Percentiles rank a stretch among this genome's conserved stretches.
These are phyloP conservation scores for Sclerotinia borealis DNA, from an alignment of 2,329 filamentous ascomycete species.

Conservation along the genomic window DNA sequence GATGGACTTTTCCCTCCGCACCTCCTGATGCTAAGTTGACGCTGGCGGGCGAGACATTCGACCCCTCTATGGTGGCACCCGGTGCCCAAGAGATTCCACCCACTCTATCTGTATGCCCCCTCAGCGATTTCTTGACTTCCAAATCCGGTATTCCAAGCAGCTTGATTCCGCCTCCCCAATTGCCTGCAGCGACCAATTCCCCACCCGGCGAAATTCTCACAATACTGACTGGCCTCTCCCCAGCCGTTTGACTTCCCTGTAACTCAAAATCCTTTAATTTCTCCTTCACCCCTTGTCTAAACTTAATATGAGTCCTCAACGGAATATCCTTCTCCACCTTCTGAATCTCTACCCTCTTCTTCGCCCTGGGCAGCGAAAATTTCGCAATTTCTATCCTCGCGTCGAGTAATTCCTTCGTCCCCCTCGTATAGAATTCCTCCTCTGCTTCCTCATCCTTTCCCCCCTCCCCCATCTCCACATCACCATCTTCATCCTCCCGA, in stretches of 20 bases:
- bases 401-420: conserved; percentile 65
- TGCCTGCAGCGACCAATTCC: conserved; percentile 78
- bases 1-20: conserved; percentile 77
- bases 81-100: conserved; percentile 90
- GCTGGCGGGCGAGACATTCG: conserved; percentile 62
- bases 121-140: conserved; percentile 66
- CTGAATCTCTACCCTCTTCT: conserved; percentile 69
- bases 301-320: conserved; percentile 83
- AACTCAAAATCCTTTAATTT: conserved; percentile 77
- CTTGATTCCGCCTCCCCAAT: conserved; percentile 87
- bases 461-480: conserved; percentile 50
- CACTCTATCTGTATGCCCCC: conserved; percentile 83
- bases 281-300: conserved; percentile 84
- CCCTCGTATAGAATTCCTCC: conserved; percentile 93
- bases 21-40: conserved; percentile 89
- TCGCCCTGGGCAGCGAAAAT: conserved; percentile 79
- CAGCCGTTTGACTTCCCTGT: conserved; percentile 87
- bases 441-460: conserved; percentile 63
- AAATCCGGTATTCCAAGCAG: conserved; percentile 77
- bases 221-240: conserved; percentile 86
- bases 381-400: conserved; percentile 73
- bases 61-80: conserved; percentile 65
- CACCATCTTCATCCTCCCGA: conserved; percentile 58
- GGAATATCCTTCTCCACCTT: conserved; percentile 77
- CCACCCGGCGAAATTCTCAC: conserved; percentile 84